Evolutionary conservation across 2,329 filamentous ascomycete species (phyloP), one percentile per base, ranked within the genome.

Genomic region (Verticillium klebahnii): DNA sequence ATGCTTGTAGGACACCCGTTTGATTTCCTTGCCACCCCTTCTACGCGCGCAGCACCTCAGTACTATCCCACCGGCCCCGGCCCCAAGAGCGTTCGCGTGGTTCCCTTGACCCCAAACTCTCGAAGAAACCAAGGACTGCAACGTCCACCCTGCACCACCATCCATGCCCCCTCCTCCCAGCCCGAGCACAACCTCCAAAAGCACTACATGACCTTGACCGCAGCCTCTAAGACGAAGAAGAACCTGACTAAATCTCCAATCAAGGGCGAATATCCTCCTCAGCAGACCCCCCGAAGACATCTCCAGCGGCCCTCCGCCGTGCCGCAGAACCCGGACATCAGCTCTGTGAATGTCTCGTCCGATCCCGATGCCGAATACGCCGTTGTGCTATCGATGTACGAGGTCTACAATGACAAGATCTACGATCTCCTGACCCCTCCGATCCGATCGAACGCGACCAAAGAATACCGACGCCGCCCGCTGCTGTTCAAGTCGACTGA

Each of bases 321-420:
- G 5, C 91, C 93, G 1, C 86, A 89, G 62, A 78, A 82, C 6
- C 94, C 94, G 9, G 88, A 93, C 65, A 86, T 97, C 59, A 86
- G 87, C 74, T 82, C 88, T 59, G 80, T 96, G 54, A 78, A 83
- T 5, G 81, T 96, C 0, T 82, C 86, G 0, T 80, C 87, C 57
- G 90, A 93, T 64, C 80, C 82, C 1, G 84, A 84, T 23, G 86
- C 89, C 60, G 92, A 97, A 68, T 97, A 97, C 69, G 89, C 90
- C 5, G 87, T 99, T 60, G 80, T 99, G 12, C 83, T 99, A 25
- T 97, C 93, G 60, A 99, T 99, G 93, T 98, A 98, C 75, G 95
- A 99, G 74, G 94, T 99, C 1, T 97, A 99, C 79, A 99, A 99
- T 71, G 94, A 99, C 76, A 89, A 93, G 39, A 98, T 99, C 67